Percentiles rank a stretch among this genome's conserved stretches.
Conservation (phyloP, 495 filamentous ascomycete species). For the Xylaria cubensis region DNA sequence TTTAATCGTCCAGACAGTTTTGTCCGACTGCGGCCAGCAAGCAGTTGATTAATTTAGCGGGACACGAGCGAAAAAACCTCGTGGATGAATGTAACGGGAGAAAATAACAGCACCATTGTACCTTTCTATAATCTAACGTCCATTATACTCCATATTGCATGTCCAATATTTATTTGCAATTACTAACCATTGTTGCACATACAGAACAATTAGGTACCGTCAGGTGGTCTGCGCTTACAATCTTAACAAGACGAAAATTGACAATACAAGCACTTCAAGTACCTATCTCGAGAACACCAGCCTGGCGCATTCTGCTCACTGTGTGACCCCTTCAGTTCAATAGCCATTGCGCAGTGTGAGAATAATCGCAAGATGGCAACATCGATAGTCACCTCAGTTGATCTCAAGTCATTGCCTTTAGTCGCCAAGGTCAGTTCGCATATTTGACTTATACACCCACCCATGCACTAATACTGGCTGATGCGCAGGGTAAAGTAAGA, state of each 20-base stretch:
- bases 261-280: background rate
- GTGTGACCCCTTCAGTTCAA: background rate
- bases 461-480: background rate
- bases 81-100: background rate
- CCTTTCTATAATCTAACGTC: background rate
- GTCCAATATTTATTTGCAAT: background rate
- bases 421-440: slow-evolving; percentile 25
- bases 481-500: slow-evolving; percentile 72
- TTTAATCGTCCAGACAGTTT: background rate
- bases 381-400: slow-evolving; percentile 22
- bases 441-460: background rate
- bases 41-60: slow-evolving; percentile 8
- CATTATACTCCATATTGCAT: background rate
- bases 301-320: background rate
- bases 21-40: slow-evolving; percentile 9
- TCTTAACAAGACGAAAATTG: background rate
- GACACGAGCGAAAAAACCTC: background rate
- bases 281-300: background rate
- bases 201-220: background rate
- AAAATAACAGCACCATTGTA: background rate
- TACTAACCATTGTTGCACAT: background rate
- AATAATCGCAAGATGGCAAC: slow-evolving; percentile 20
- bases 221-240: background rate
- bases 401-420: slow-evolving; percentile 20
- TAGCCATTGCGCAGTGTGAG: slow-evolving; percentile 3